phyloP scores from a whole-genome alignment of 768 basidiomycete genomes.

The Mycena metata region DNA sequence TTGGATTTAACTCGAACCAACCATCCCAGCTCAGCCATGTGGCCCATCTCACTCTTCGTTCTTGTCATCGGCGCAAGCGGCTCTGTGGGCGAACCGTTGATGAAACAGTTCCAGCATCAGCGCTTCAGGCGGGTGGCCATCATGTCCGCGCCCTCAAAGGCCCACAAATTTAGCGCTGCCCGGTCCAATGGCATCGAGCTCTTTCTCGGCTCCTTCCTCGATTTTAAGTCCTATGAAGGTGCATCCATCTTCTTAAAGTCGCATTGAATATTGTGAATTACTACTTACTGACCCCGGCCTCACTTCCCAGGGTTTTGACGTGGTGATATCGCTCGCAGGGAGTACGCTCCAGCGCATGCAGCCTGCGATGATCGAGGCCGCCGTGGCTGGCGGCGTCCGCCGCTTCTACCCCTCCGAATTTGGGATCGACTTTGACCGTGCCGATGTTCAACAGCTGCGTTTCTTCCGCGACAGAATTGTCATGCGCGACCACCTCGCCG shows the following conservation, averaged over 20 bases:
- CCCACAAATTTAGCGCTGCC: slow-evolving; percentile 3
- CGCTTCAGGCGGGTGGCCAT: slow-evolving; percentile 11
- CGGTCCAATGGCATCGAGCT: slow-evolving; percentile 18
- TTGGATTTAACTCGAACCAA: too few relatives aligned
- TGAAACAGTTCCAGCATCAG: slow-evolving; percentile 13
- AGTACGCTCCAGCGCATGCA: slow-evolving; percentile 5
- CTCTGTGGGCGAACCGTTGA: slow-evolving; percentile 5
- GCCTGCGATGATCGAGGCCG: slow-evolving; percentile 27
- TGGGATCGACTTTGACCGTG: slow-evolving; percentile 10
- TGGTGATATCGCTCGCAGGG: slow-evolving; percentile 10
- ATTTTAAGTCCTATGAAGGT: slow-evolving; percentile 18
- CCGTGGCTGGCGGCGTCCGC: slow-evolving; percentile 20
- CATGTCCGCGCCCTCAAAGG: slow-evolving; percentile 13
- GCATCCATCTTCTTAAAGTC: too few relatives aligned
- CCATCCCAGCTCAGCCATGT: too few relatives aligned
- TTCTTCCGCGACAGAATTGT: slow-evolving; percentile 23
- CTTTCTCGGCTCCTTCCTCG: slow-evolving; percentile 14
- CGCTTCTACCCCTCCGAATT: slow-evolving; percentile 30
- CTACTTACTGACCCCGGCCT: too few relatives aligned
- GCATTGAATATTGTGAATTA: too few relatives aligned
- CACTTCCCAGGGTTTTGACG: slow-evolving; percentile 21
- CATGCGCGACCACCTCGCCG: slow-evolving; percentile 24
- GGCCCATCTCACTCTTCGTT: slow-evolving; percentile 6
- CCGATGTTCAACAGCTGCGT: slow-evolving; percentile 5
- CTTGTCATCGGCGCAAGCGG: slow-evolving; percentile 23